Evolutionary conservation across 805 yeast species (phyloP), one percentile per base, ranked within the genome.

Genomic region (Helenozyma baotianmanensis): DNA sequence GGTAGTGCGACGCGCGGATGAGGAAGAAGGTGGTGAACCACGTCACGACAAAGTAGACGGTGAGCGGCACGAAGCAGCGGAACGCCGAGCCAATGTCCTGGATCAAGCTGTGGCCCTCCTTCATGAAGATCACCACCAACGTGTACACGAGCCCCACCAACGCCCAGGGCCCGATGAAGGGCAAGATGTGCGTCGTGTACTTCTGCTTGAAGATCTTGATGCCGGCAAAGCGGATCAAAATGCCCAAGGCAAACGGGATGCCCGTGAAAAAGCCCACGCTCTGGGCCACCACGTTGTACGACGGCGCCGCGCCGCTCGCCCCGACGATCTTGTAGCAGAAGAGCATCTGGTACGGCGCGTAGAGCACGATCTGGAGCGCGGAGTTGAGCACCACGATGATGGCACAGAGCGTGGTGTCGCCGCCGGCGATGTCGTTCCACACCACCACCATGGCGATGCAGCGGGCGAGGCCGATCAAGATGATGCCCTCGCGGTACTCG

Each of bases 371-470:
- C 47, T 76, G 82, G 23, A 76, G 45, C 14, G 74, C 23, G 32
- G 76, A 67, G 51, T 76, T 76, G 27, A 72, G 48, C 6, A 72
- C 53, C 2, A 76, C 80, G n/a, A 76, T 43, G 6, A 72, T 44
- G 3, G 75, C 77, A 51, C 82, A 76, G 26, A 72, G 50, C 25
- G 61, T 62, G 28, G 55, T 53, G 45, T 74, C 77, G 5, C 81
- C 81, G 6, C 55, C 64, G 2, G 80, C 75, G 12, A 76, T 56
- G 19, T 70, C 66, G 45, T 70, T 76, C 82, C 81, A 76, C 17
- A 76, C 50, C 31, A 76, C 53, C 1, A 75, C 82, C 81, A 76
- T 76, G 14, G 81, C 82, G 41, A 76, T 74, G 47, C 82, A 76
- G 37, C 81, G 54, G 5, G 79, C 81, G 22, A 72, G 36, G 1